These are phyloP conservation scores for Luffa aegyptiaca DNA, from an alignment of 306 rosid species.

Conservation along the genomic window DNA sequence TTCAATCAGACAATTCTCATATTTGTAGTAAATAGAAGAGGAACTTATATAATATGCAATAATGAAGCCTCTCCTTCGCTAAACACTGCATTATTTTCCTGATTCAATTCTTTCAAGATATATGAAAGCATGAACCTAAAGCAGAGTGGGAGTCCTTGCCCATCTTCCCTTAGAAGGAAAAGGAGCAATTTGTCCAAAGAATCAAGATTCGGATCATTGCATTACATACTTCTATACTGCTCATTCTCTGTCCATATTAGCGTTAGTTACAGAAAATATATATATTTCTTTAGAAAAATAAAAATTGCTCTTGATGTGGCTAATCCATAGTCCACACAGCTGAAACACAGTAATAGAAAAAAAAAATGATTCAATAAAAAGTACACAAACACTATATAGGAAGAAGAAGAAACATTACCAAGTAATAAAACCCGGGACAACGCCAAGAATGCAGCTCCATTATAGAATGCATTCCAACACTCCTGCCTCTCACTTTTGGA, in stretches of 20 bases:
- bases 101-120: background rate
- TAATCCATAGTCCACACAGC: background rate
- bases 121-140: conserved; percentile 3
- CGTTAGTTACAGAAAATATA: background rate
- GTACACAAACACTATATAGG: background rate
- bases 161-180: background rate
- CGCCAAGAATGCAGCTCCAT: conserved; percentile 60
- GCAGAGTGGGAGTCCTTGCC: background rate
- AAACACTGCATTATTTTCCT: background rate
- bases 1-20: background rate
- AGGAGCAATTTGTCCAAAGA: background rate
- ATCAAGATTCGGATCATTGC: background rate
- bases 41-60: background rate
- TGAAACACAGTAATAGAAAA: background rate
- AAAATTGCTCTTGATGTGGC: background rate
- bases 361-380: background rate
- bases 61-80: background rate
- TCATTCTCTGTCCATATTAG: background rate
- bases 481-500: conserved; percentile 42
- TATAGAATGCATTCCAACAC: conserved; percentile 60
- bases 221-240: background rate
- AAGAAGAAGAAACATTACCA: conserved; percentile 33
- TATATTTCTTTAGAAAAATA: background rate
- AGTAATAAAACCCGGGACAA: conserved; percentile 58
- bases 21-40: background rate